phyloP scores from a whole-genome alignment of 1,284 basidiomycete species.

The Malassezia restricta region DNA sequence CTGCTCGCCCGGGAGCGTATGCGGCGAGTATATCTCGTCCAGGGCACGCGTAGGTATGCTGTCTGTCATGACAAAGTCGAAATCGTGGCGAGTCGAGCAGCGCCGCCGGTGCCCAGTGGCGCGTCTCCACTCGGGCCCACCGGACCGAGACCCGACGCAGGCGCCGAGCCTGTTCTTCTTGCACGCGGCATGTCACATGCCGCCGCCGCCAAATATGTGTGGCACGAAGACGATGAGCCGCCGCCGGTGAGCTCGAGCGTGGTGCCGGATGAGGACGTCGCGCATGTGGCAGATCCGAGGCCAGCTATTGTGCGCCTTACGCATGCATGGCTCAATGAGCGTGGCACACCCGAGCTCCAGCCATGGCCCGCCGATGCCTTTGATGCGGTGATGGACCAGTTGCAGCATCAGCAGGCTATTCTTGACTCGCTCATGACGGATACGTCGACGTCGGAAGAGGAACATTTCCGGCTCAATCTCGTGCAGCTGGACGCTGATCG shows the following conservation, averaged over 20 bases:
- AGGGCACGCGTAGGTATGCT: conserved; percentile 32
- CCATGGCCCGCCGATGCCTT: conserved; percentile 12
- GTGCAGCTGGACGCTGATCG: conserved; percentile 42
- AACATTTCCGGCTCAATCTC: conserved; percentile 36
- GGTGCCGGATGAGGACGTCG: background rate
- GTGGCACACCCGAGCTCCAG: conserved; percentile 15
- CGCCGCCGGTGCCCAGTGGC: no score
- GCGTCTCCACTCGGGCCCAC: no score
- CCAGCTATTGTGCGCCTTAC: conserved; percentile 4
- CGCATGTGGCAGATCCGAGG: background rate
- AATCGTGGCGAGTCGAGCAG: background rate
- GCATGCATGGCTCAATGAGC: conserved; percentile 16
- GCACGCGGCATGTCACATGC: conserved; percentile 7
- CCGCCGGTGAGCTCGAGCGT: background rate
- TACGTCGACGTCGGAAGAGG: conserved; percentile 30
- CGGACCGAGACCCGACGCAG: no score
- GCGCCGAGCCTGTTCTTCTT: no score
- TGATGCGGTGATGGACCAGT: conserved; percentile 16
- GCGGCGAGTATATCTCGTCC: conserved; percentile 28
- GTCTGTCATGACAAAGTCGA: conserved; percentile 17
- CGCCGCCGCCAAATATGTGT: background rate
- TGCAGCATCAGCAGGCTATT: conserved; percentile 33
- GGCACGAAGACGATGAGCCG: background rate
- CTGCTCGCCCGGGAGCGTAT: conserved; percentile 20
- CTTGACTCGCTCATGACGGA: conserved; percentile 21